Base-by-base conservation (phyloP, 1,284 basidiomycete genomes). In the Ceratobasidium sp. region DNA sequence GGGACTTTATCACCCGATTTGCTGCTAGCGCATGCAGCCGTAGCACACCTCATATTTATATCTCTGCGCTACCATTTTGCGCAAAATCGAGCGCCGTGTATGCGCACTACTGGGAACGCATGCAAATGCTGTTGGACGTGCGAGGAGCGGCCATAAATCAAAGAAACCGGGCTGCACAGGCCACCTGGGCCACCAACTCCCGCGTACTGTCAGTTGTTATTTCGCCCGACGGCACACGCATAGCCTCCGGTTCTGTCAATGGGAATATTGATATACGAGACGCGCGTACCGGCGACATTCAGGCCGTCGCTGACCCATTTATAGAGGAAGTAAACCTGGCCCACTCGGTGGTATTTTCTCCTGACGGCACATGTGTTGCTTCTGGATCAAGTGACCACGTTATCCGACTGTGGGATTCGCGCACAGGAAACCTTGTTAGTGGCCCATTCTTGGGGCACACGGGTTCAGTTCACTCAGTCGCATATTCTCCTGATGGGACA, bases 171-270 rank as follows among this genome's bases (percentile, higher is more conserved):
- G 38, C 7, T 40, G 7, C 38, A 40, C 38, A 40, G 38, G 17
- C 38, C 38, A 17, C 8, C 17, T 40, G 17, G 38, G 38, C 38
- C 38, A 40, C 17, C 7, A 17, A 40, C 38, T 7, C 38, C 17
- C 17, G 38, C 8, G 7, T 17, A 40, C 38, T n/a, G 38, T 40
- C 32, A 15, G 53, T 49, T 4, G 40, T 20, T 2, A 35, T 55
- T 22, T 68, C 64, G 20, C 52, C 38, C 35, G 22, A 55, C 27
- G 64, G 69, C 32, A 56, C 1, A 15, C 1, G 17, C 17, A 8
- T 70, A 7, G 54, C 25, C 15, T 42, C 52, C 15, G 32, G 53
- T 25, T 31, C 32, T 5, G 10, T 13, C 12, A 22, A 12, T 25
- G 34, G 4, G n/a, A 6, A 12, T 22, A 38, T 40, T 22, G 15